A percentile compares a stretch with the other conserved stretches of the same genome.
phyloP scores from a whole-genome alignment of 2,329 filamentous ascomycete species.

The Aspergillus thermomutatus region DNA sequence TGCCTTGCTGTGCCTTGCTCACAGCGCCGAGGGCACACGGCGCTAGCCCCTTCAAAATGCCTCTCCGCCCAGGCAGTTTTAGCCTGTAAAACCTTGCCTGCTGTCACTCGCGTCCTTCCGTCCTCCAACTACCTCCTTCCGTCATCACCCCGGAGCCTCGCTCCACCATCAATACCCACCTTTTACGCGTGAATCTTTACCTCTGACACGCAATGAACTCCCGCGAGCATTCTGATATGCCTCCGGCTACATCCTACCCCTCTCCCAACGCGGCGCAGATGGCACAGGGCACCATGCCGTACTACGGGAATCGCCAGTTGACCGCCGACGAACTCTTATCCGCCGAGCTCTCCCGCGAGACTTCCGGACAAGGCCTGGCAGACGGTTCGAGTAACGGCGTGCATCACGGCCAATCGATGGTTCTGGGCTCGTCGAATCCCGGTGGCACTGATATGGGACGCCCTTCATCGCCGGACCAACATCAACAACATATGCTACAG shows the following conservation, averaged over 20 bases:
- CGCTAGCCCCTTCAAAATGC: slow-evolving; percentile 35
- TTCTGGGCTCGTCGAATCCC: slow-evolving; percentile 36
- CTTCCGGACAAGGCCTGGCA: slow-evolving; percentile 43
- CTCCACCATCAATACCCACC: slow-evolving; percentile 25
- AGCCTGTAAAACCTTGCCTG: slow-evolving; percentile 35
- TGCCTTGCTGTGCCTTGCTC: slow-evolving; percentile 31
- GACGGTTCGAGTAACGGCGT: slow-evolving; percentile 38
- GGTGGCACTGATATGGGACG: slow-evolving; percentile 36
- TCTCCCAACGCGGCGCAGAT: slow-evolving; percentile 45
- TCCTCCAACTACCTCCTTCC: slow-evolving; percentile 22
- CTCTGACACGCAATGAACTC: slow-evolving; percentile 34
- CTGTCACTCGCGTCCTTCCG: slow-evolving; percentile 27
- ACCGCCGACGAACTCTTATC: slow-evolving; percentile 48
- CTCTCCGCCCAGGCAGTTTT: slow-evolving; percentile 34
- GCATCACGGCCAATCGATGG: slow-evolving; percentile 41
- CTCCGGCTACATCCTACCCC: slow-evolving; percentile 43
- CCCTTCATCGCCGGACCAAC: slow-evolving; percentile 36
- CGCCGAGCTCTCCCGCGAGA: slow-evolving; percentile 46
- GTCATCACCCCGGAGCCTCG: slow-evolving; percentile 30
- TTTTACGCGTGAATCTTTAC: slow-evolving; percentile 7
- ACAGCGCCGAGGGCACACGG: slow-evolving; percentile 27
- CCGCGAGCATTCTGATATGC: slow-evolving; percentile 42
- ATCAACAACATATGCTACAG: slow-evolving; percentile 40
- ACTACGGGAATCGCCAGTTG: slow-evolving; percentile 43
- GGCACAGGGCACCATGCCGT: slow-evolving; percentile 41